phyloP scores from a whole-genome alignment of 345 rosid genomes.

The Syzygium grande region DNA sequence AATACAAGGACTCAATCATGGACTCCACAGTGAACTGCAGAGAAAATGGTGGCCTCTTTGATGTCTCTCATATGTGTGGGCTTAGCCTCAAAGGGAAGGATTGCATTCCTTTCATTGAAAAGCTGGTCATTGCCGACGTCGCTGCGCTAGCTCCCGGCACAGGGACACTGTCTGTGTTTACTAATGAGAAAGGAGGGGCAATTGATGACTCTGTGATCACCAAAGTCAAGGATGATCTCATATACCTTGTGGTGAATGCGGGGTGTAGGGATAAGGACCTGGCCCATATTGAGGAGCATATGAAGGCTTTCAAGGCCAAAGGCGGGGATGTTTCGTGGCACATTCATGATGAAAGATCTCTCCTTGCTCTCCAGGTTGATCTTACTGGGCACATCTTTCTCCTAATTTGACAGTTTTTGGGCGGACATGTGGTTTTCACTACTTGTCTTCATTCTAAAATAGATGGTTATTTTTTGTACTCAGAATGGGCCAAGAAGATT shows the following conservation, averaged over 20 bases:
- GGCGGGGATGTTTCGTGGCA: constrained; percentile 98
- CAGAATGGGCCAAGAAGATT: not conserved
- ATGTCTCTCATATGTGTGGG: constrained; percentile 98
- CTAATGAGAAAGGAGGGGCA: constrained; percentile 92
- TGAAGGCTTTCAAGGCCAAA: constrained; percentile 86
- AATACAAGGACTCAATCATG: constrained; percentile 95
- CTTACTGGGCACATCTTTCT: not conserved
- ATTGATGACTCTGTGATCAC: constrained; percentile 96
- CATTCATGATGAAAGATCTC: constrained; percentile 97
- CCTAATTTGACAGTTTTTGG: not conserved
- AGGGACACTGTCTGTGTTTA: constrained; percentile 85
- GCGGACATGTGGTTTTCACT: not conserved
- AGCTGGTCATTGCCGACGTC: constrained; percentile 91
- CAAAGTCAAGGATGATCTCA: constrained; percentile 68
- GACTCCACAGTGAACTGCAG: constrained; percentile 95
- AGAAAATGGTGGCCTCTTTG: constrained; percentile 80
- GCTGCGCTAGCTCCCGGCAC: constrained; percentile 81
- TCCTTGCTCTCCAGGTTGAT: constrained; percentile 89
- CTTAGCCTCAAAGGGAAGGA: constrained; percentile 95
- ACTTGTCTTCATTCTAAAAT: not conserved
- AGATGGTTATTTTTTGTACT: not conserved
- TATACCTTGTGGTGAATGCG: constrained; percentile 95
- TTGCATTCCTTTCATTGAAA: constrained; percentile 77
- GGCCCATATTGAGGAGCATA: constrained; percentile 92
- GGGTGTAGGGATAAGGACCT: constrained; percentile 99